Base-by-base conservation (phyloP, 768 basidiomycete species). In the Pulveroboletus sp. region DNA sequence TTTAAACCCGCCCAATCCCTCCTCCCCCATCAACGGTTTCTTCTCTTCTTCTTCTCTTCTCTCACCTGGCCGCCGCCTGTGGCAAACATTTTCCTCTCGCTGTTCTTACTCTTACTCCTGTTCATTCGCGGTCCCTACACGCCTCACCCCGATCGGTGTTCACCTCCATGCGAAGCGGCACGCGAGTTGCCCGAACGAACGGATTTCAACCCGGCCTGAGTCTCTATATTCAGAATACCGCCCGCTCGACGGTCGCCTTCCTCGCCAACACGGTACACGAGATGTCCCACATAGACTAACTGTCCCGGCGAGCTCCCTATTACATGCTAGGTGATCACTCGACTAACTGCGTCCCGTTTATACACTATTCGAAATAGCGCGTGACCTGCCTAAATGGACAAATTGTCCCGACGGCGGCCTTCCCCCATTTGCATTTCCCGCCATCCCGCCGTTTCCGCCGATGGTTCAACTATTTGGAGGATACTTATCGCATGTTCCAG, bases 1-100 rank as follows among this genome's bases (percentile, higher is more conserved):
- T 55, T 45, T 57, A 55, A 57, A 6, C 37, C 8, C 31, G 20
- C 22, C 43, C 34, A 37, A 23, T 14, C 30, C 6, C 26, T 26
- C 10, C 31, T 12, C 16, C 31, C 14, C 32, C 52, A 11, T 24
- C 32, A 29, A 6, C 38, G 19, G 13, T 5, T 35, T 10, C 29
- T 22, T 32, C 10, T 14, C 24, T 30, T 26, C 42, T 39, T 13
- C 32, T 29, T 36, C 11, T 32, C 38, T 31, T 30, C 30, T 44
- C 41, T 14, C 22, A 12, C 37, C 13, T 50, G 17, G 14, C 24
- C 47, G 20, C 43, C 23, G 37, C 30, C 19, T 14, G 26, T 8
- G 32, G 42, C 35, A 37, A 26, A n/a, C 38, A 27, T 13, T 23
- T 24, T 30, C 32, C 34, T 35, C 11, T 13, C n/a, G 16, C 11